Percentiles rank a stretch among this genome's conserved stretches.
Evolutionary conservation across 495 filamentous ascomycete species (phyloP).

Genomic region (Neurospora africana): DNA sequence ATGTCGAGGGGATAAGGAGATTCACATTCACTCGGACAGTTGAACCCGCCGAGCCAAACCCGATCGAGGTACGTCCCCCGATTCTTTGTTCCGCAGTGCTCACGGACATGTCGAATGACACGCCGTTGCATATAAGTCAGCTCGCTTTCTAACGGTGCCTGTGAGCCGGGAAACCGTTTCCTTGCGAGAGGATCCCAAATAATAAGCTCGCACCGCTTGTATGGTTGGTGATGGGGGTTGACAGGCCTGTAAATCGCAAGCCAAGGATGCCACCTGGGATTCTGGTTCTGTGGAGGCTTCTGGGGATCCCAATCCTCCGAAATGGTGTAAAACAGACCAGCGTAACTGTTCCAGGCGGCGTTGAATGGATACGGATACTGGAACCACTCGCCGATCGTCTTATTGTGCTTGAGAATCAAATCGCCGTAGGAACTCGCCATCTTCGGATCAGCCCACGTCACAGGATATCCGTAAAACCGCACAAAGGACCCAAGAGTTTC

Average conservation of each 20-base stretch:
- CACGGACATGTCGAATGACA: constrained; percentile 22
- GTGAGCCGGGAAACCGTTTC: constrained; percentile 7
- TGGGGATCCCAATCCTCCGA: constrained; percentile 25
- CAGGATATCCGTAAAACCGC: constrained; percentile 19
- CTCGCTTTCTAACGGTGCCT: constrained; percentile 7
- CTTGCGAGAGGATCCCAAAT: constrained; percentile 33
- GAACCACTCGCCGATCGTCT: constrained; percentile 29
- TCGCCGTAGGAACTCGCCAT: constrained; percentile 31
- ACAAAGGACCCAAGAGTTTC: no score
- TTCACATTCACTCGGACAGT: constrained; percentile 6
- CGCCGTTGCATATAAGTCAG: constrained; percentile 31
- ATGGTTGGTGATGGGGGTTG: constrained; percentile 14
- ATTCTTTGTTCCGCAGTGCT: constrained; percentile 14
- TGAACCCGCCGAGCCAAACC: constrained; percentile 32
- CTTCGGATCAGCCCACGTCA: constrained; percentile 25
- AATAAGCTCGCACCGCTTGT: constrained; percentile 25
- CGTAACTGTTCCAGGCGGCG: constrained; percentile 23
- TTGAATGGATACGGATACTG: constrained; percentile 11
- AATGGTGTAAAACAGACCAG: constrained; percentile 38
- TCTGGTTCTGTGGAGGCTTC: constrained; percentile 4
- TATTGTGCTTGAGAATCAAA: constrained; percentile 6
- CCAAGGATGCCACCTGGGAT: constrained; percentile 26
- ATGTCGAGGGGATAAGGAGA: constrained; percentile 13
- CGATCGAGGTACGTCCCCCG: constrained; percentile 15
- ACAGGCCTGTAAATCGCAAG: constrained; percentile 28